Evolutionary conservation across 73 alveolate species (phyloP).

Genomic region (Vitrella brassicaformis): DNA sequence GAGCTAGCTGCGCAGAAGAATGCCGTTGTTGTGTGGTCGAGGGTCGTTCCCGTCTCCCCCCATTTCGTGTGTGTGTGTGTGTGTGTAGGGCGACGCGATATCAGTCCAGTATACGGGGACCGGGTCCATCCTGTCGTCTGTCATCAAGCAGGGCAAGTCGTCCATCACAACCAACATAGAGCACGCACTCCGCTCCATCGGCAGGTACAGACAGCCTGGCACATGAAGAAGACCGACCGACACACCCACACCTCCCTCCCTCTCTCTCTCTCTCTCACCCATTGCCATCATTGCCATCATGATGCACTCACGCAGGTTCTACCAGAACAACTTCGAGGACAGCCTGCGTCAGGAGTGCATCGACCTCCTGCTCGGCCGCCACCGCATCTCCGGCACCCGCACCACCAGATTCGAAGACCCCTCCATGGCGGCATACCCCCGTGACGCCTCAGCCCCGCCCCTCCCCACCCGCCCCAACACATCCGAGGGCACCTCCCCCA

Average conservation of each 20-base stretch:
- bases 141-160: conserved; percentile 63
- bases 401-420: neutral
- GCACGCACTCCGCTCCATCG: conserved; percentile 54
- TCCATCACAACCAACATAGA: conserved; percentile 51
- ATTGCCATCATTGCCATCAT: too few relatives aligned
- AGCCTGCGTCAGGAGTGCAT: conserved; percentile 43
- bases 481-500: too few relatives aligned
- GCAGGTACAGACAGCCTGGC: too few relatives aligned
- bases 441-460: too few relatives aligned
- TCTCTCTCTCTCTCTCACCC: too few relatives aligned
- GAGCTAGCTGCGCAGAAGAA: too few relatives aligned
- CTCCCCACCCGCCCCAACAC: too few relatives aligned
- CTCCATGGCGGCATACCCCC: neutral
- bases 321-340: conserved; percentile 63
- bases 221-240: too few relatives aligned
- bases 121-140: conserved; percentile 65
- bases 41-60: neutral
- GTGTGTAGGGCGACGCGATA: conserved; percentile 47
- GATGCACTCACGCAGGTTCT: too few relatives aligned
- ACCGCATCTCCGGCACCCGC: neutral
- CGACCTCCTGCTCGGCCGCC: neutral
- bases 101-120: conserved; percentile 79
- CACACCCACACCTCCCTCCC: too few relatives aligned
- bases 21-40: neutral
- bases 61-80: neutral